Conservation (phyloP, 1,284 basidiomycete genomes). For the Ceratobasidium papillatum region DNA sequence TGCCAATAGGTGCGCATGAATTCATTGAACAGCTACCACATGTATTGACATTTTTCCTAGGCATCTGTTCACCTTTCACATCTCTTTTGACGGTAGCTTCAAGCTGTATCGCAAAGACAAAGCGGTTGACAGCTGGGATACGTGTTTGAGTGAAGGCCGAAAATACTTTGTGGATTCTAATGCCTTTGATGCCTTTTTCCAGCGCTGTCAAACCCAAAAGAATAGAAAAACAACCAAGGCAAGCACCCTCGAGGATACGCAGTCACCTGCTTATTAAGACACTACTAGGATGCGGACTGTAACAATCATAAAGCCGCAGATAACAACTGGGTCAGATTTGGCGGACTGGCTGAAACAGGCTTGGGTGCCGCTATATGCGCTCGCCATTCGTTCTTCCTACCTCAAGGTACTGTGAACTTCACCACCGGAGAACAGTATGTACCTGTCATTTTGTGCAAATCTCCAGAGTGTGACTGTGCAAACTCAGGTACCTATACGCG, state of each 20-base stretch:
- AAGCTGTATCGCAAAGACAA: constrained; percentile 8
- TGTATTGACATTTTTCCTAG: no score
- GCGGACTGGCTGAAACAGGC: neutral
- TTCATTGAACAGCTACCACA: no score
- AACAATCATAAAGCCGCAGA: constrained; percentile 25
- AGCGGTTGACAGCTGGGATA: neutral
- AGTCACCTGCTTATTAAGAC: neutral
- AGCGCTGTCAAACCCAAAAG: no score
- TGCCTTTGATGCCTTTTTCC: neutral
- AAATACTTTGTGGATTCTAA: constrained; percentile 10
- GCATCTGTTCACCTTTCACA: neutral
- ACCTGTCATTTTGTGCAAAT: neutral
- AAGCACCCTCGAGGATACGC: neutral
- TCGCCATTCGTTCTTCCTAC: neutral
- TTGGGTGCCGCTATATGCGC: neutral
- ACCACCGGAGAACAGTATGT: neutral
- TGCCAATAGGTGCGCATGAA: neutral
- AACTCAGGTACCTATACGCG: neutral
- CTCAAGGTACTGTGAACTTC: constrained; percentile 2
- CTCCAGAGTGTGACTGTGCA: neutral
- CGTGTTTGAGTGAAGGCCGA: neutral
- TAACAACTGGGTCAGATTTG: neutral
- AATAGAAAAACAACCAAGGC: neutral
- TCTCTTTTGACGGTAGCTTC: constrained; percentile 23
- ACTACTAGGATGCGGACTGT: neutral